phyloP scores from a whole-genome alignment of 1,284 basidiomycete species.

The Hemileia vastatrix region DNA sequence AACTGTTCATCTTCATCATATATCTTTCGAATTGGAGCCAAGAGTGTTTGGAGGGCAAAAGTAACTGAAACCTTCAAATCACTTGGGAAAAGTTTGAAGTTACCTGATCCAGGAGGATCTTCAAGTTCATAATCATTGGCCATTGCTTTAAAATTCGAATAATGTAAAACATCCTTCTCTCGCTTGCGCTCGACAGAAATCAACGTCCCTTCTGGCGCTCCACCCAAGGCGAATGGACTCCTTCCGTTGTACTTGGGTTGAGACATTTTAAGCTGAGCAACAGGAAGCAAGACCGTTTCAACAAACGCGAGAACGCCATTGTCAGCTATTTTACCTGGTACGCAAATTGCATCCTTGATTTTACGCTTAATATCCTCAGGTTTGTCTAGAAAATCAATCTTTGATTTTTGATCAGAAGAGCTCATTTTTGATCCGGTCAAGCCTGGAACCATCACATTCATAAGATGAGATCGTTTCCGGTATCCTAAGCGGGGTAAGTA shows the following conservation, averaged over 20 bases:
- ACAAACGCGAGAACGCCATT: slow-evolving; percentile 90
- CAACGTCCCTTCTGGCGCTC: slow-evolving; percentile 61
- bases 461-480: slow-evolving; percentile 86
- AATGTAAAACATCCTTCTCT: slow-evolving; percentile 21
- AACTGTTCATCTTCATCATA: slow-evolving; percentile 72
- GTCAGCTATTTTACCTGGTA: slow-evolving; percentile 77
- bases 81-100: slow-evolving; percentile 64
- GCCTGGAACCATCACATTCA: slow-evolving; percentile 98
- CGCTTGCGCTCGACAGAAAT: slow-evolving; percentile 56
- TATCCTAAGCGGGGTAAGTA: slow-evolving; percentile 91
- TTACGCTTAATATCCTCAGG: slow-evolving; percentile 76
- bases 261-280: slow-evolving; percentile 60
- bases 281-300: slow-evolving; percentile 77
- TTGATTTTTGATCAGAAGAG: slow-evolving; percentile 90
- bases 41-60: slow-evolving; percentile 64
- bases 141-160: slow-evolving; percentile 6
- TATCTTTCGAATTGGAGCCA: slow-evolving; percentile 69
- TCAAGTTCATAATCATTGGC: slow-evolving; percentile 24
- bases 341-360: slow-evolving; percentile 85
- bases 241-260: slow-evolving; percentile 34
- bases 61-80: slow-evolving; percentile 76
- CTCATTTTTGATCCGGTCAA: slow-evolving; percentile 95
- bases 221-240: slow-evolving; percentile 18
- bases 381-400: slow-evolving; percentile 93
- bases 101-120: slow-evolving; percentile 20